Conservation (phyloP, 2,329 filamentous ascomycete genomes). For the Alternaria brassicicola region DNA sequence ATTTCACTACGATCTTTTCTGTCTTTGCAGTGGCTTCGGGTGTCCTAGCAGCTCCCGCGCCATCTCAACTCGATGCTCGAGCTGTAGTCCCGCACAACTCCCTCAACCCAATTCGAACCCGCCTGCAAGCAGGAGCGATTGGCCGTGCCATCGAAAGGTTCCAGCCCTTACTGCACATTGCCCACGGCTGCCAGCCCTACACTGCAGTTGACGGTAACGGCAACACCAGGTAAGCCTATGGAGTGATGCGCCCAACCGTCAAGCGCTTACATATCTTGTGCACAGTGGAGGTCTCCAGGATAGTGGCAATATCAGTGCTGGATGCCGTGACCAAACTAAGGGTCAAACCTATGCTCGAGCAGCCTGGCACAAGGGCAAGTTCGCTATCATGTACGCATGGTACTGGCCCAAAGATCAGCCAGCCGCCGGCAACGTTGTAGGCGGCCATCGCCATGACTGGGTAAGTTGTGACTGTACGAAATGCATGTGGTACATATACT, state of each 20-base stretch:
- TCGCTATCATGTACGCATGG: slow-evolving; percentile 5
- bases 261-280: not conserved
- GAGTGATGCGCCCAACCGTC: not conserved
- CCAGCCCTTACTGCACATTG: slow-evolving; percentile 2
- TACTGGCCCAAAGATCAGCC: slow-evolving; percentile 6
- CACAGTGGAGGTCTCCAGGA: slow-evolving; percentile 1
- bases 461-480: not conserved
- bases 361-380: slow-evolving; percentile 4
- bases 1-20: not conserved
- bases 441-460: slow-evolving; percentile 3
- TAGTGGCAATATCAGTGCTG: not conserved
- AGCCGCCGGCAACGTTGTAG: not conserved
- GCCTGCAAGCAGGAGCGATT: slow-evolving; percentile 2
- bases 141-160: not conserved
- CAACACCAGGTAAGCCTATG: slow-evolving; percentile 1
- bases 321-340: not conserved
- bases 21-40: not conserved
- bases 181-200: slow-evolving; percentile 2
- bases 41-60: not conserved
- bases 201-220: slow-evolving; percentile 1
- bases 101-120: slow-evolving; percentile 1
- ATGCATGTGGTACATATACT: not conserved
- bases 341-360: slow-evolving; percentile 3
- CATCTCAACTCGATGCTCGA: not conserved
- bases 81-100: not conserved